Conservation (phyloP, 805 yeast species). For the Saccharomyces mikatae region DNA sequence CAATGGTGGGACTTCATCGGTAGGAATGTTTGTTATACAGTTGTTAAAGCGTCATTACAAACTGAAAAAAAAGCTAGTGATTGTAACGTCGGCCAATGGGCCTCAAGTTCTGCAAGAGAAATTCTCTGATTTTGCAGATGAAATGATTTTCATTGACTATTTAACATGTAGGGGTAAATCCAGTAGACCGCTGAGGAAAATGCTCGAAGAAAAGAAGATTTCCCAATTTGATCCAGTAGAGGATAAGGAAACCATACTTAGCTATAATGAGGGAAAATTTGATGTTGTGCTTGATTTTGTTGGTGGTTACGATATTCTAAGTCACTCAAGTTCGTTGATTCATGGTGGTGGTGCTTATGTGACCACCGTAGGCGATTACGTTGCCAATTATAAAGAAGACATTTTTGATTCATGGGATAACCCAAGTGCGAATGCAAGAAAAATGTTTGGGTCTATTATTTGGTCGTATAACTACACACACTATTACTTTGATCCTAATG, state of each 20-base stretch:
- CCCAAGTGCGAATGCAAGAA: constrained; percentile 32
- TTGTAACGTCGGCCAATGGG: constrained; percentile 50
- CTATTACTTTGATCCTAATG: constrained; percentile 30
- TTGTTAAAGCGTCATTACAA: constrained; percentile 44
- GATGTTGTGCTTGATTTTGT: constrained; percentile 63
- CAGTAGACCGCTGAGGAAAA: constrained; percentile 24
- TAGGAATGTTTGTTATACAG: constrained; percentile 57
- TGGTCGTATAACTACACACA: constrained; percentile 34
- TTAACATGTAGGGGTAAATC: constrained; percentile 28
- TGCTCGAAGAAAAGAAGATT: constrained; percentile 31
- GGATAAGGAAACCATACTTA: constrained; percentile 19
- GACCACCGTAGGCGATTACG: constrained; percentile 57
- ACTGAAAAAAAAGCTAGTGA: constrained; percentile 45
- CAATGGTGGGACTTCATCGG: constrained; percentile 73
- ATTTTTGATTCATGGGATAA: constrained; percentile 31
- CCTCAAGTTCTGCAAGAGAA: constrained; percentile 34
- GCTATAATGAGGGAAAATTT: constrained; percentile 39
- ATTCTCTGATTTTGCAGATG: constrained; percentile 34
- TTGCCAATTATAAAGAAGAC: constrained; percentile 34
- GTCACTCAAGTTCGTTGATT: constrained; percentile 36
- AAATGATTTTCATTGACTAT: constrained; percentile 32
- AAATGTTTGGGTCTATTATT: constrained; percentile 28
- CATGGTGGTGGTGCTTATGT: constrained; percentile 45
- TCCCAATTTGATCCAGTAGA: constrained; percentile 26
- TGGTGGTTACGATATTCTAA: constrained; percentile 54